These are phyloP conservation scores for Globisporangium radiosum DNA, from an alignment of 352 stramenopile species.

Conservation along the genomic window DNA sequence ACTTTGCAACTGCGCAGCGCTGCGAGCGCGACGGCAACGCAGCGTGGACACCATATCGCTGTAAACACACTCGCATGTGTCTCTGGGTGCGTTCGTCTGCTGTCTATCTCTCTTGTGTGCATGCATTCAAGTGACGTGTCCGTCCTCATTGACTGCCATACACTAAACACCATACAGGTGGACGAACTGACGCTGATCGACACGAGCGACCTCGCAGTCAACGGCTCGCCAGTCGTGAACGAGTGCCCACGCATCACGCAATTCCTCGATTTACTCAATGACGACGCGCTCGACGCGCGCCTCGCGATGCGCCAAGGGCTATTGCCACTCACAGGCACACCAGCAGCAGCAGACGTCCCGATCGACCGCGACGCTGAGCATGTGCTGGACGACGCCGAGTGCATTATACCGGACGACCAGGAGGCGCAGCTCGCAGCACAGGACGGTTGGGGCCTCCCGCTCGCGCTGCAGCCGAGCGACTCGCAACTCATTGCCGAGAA, in stretches of 20 bases:
- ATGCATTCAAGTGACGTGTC: neutral
- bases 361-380: slow-evolving; percentile 32
- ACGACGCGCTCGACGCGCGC: slow-evolving; percentile 31
- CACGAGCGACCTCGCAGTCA: slow-evolving; percentile 37
- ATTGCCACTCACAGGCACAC: neutral
- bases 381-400: slow-evolving; percentile 50
- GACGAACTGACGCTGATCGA: slow-evolving; percentile 49
- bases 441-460: slow-evolving; percentile 35
- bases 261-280: slow-evolving; percentile 19
- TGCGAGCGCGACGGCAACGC: slow-evolving; percentile 15
- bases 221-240: slow-evolving; percentile 24
- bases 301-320: slow-evolving; percentile 44
- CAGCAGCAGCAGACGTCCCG: neutral
- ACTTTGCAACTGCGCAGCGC: slow-evolving; percentile 38
- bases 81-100: slow-evolving; percentile 17
- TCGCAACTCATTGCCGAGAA: slow-evolving; percentile 75
- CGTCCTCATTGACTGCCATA: neutral
- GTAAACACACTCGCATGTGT: slow-evolving; percentile 19
- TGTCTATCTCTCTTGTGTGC: slow-evolving; percentile 4
- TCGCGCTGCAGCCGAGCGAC: slow-evolving; percentile 25
- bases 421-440: slow-evolving; percentile 43
- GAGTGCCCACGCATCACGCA: slow-evolving; percentile 19
- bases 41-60: no score
- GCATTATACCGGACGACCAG: slow-evolving; percentile 55
- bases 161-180: slow-evolving; percentile 11